Evolutionary conservation across 148 eudicot species (phyloP).

Genomic region (Mesembryanthemum crystallinum): DNA sequence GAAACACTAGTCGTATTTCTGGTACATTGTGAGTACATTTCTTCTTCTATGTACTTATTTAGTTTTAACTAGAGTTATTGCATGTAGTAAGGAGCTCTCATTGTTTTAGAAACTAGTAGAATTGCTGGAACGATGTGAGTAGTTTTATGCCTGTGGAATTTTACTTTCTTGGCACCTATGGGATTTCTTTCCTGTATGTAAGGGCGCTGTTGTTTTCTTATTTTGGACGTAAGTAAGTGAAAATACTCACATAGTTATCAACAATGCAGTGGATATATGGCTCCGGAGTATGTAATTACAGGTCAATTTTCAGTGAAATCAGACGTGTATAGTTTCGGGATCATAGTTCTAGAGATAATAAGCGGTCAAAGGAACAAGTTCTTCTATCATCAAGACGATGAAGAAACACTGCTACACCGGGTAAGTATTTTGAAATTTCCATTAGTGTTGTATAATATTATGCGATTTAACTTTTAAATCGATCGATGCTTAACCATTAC

Average conservation of each 20-base stretch:
- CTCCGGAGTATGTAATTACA: constrained; percentile 32
- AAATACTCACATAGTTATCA: constrained; percentile 4
- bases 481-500: not conserved
- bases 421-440: constrained; percentile 17
- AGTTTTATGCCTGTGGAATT: not conserved
- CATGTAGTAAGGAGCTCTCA: too few relatives aligned
- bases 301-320: constrained; percentile 38
- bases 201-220: too few relatives aligned
- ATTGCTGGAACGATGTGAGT: too few relatives aligned
- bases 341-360: constrained; percentile 33
- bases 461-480: not conserved
- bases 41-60: not conserved
- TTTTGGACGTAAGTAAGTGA: not conserved
- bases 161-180: not conserved
- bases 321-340: constrained; percentile 39
- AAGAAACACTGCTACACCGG: constrained; percentile 29
- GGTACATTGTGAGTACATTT: constrained; percentile 29
- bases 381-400: not conserved
- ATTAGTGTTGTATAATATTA: not conserved
- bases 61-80: too few relatives aligned
- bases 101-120: too few relatives aligned
- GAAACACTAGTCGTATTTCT: constrained; percentile 27
- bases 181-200: too few relatives aligned
- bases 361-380: constrained; percentile 31
- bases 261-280: constrained; percentile 33